Conservation (phyloP, 1,139 yeast species). For the Yamadazyma kanchanaburiensis region DNA sequence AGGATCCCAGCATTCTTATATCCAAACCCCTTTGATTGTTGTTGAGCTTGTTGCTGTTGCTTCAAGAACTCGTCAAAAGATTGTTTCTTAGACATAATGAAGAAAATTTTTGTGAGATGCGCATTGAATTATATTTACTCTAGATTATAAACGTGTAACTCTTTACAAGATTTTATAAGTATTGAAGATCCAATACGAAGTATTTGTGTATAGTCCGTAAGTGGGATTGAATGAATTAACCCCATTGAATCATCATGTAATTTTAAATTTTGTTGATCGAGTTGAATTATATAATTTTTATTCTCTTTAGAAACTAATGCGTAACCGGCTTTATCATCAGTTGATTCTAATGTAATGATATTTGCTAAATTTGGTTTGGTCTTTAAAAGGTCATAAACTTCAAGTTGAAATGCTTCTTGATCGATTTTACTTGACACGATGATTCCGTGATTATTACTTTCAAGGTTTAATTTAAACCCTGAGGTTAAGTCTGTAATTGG, state of each 20-base stretch:
- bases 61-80: constrained; percentile 27
- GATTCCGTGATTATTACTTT: constrained; percentile 7
- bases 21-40: constrained; percentile 21
- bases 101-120: constrained; percentile 6
- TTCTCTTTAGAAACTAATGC: background rate
- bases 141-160: constrained; percentile 2
- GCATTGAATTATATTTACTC: constrained; percentile 2
- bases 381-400: constrained; percentile 6
- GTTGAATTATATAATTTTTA: constrained; percentile 2
- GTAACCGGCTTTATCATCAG: constrained; percentile 1
- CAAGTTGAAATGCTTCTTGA: constrained; percentile 7
- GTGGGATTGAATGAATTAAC: constrained; percentile 2
- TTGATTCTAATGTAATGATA: constrained; percentile 4
- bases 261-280: constrained; percentile 2
- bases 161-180: constrained; percentile 2
- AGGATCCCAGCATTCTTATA: constrained; percentile 18
- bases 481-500: constrained; percentile 10
- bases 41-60: constrained; percentile 22
- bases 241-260: constrained; percentile 5
- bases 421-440: constrained; percentile 6
- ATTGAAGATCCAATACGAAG: constrained; percentile 9
- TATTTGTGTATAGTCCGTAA: constrained; percentile 1
- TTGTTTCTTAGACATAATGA: constrained; percentile 18
- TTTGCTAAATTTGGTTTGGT: constrained; percentile 4
- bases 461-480: constrained; percentile 5